Conservation (phyloP, 2,329 filamentous ascomycete species). For the Sporothrix humicola region DNA sequence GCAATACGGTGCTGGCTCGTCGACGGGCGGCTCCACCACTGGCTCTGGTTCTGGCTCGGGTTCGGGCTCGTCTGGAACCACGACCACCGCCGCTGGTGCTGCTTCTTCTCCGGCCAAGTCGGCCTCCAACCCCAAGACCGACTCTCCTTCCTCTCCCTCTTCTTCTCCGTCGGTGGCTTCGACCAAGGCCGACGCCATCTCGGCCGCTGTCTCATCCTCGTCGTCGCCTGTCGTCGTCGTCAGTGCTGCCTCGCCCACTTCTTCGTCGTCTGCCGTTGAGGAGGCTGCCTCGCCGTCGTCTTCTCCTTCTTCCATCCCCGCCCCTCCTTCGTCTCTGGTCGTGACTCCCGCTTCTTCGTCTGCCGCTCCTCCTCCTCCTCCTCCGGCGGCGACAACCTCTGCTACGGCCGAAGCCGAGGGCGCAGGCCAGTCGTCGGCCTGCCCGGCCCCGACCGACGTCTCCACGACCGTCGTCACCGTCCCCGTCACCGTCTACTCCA, state of each 20-base stretch:
- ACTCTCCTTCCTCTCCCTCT: background rate
- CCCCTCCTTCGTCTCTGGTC: background rate
- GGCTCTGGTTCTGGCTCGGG: constrained; percentile 45
- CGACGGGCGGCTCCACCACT: background rate
- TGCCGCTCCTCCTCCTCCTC: constrained; percentile 1
- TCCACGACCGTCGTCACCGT: constrained; percentile 22
- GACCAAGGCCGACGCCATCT: background rate
- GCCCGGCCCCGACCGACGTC: background rate
- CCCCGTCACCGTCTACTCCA: constrained; percentile 22
- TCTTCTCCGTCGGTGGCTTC: background rate
- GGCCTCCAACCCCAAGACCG: background rate
- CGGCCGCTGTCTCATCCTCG: background rate
- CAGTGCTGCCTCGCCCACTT: background rate
- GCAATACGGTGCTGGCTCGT: constrained; percentile 48
- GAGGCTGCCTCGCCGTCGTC: background rate
- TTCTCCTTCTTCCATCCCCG: background rate
- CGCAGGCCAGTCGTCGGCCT: background rate
- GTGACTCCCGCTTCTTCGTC: background rate
- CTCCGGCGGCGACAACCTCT: background rate
- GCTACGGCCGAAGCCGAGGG: background rate
- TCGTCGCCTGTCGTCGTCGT: constrained; percentile 18
- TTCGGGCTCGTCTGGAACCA: constrained; percentile 37
- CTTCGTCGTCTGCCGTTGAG: background rate
- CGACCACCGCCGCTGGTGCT: background rate
- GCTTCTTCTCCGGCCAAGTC: background rate